phyloP scores from a whole-genome alignment of 1,139 yeast genomes.

The Starmera stellimalicola region DNA sequence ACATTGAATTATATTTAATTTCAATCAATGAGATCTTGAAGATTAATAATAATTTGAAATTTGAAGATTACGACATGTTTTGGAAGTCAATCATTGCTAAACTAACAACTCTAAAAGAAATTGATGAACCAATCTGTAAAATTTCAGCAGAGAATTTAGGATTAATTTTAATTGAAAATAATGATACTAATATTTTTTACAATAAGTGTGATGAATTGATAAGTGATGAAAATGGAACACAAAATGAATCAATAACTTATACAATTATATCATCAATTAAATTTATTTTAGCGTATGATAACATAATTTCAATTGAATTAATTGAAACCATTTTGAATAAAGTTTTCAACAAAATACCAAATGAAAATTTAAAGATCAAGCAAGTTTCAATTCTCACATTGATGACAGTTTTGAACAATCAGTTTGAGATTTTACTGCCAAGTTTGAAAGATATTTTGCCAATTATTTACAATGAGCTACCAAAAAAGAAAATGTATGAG shows the following conservation, averaged over 20 bases:
- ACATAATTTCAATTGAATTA: slow-evolving; percentile 14
- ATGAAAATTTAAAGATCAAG: slow-evolving; percentile 29
- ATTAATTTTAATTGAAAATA: slow-evolving; percentile 19
- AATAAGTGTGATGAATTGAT: slow-evolving; percentile 11
- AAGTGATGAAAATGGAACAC: slow-evolving; percentile 8
- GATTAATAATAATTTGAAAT: slow-evolving; percentile 10
- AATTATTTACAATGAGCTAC: slow-evolving; percentile 44
- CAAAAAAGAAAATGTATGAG: slow-evolving; percentile 46
- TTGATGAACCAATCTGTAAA: slow-evolving; percentile 22
- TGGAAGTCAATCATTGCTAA: slow-evolving; percentile 15
- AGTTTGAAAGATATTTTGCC: slow-evolving; percentile 44
- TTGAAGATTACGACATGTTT: slow-evolving; percentile 11
- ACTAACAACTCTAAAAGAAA: slow-evolving; percentile 6
- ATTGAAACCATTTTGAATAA: slow-evolving; percentile 15
- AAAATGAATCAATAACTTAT: slow-evolving; percentile 11
- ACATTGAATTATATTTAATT: slow-evolving; percentile 27
- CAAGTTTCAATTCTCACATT: slow-evolving; percentile 53
- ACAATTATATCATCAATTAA: slow-evolving; percentile 28
- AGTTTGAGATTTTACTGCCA: slow-evolving; percentile 41
- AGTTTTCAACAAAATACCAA: slow-evolving; percentile 27
- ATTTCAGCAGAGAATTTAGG: slow-evolving; percentile 30
- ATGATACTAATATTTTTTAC: slow-evolving; percentile 15
- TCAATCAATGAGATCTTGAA: slow-evolving; percentile 32
- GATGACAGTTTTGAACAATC: slow-evolving; percentile 52
- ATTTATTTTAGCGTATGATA: slow-evolving; percentile 20